A percentile compares a stretch with the other conserved stretches of the same genome.
phyloP scores from a whole-genome alignment of 495 filamentous ascomycete species.

The Parachaetomium inaequale region DNA sequence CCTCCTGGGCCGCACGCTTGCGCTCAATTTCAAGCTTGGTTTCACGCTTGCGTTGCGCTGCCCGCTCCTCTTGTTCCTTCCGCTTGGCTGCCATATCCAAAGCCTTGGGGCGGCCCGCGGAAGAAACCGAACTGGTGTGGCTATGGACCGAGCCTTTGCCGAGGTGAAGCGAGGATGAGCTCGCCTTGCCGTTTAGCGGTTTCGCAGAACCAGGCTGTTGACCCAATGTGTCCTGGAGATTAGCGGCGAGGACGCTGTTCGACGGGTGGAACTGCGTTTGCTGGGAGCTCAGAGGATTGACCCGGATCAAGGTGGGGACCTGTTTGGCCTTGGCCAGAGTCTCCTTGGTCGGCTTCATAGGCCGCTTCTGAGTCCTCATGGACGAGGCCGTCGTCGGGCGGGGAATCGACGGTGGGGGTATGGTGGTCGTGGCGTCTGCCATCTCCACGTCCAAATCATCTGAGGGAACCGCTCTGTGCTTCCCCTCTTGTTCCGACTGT shows the following conservation, averaged over 20 bases:
- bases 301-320: constrained; percentile 73
- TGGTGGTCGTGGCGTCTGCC: constrained; percentile 47
- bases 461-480: constrained; percentile 30
- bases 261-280: constrained; percentile 56
- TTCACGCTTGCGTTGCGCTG: constrained; percentile 72
- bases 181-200: constrained; percentile 58
- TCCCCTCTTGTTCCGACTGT: constrained; percentile 43
- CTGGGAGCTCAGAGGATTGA: constrained; percentile 68
- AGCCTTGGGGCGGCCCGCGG: constrained; percentile 56
- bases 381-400: constrained; percentile 46
- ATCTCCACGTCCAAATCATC: constrained; percentile 50
- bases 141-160: constrained; percentile 60
- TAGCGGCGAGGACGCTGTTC: constrained; percentile 55
- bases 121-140: constrained; percentile 67
- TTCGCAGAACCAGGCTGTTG: constrained; percentile 37
- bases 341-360: constrained; percentile 69
- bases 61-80: constrained; percentile 73
- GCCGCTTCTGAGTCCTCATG: constrained; percentile 59
- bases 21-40: constrained; percentile 74
- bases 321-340: constrained; percentile 61
- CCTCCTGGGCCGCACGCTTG: constrained; percentile 62
- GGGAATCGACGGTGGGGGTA: constrained; percentile 56
- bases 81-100: constrained; percentile 66
- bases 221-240: constrained; percentile 55
- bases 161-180: constrained; percentile 63